These are phyloP conservation scores for Allium sativum DNA, from an alignment of 106 monocot species.

Conservation along the genomic window DNA sequence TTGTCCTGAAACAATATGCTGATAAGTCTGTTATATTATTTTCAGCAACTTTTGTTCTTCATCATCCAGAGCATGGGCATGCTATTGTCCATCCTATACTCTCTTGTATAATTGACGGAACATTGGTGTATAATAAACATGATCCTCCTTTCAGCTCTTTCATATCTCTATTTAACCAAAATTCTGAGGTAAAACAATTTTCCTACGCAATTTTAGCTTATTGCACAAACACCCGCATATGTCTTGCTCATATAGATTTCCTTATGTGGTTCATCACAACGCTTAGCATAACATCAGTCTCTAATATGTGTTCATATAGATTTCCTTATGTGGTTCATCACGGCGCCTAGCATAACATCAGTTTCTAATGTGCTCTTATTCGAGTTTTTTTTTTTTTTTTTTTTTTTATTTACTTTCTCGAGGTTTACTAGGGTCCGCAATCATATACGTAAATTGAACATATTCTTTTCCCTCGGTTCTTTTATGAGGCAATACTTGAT, in stretches of 20 bases:
- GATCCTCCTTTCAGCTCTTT: slow-evolving; percentile 82
- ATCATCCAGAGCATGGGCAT: slow-evolving; percentile 99
- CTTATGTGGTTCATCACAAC: neutral
- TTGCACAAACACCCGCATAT: neutral
- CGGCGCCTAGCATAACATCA: too few species aligned
- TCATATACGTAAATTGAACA: too few species aligned
- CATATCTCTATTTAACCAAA: slow-evolving; percentile 84
- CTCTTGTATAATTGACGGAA: slow-evolving; percentile 92
- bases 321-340: neutral
- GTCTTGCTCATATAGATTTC: neutral
- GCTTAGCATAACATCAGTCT: too few species aligned
- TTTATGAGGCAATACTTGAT: too few species aligned
- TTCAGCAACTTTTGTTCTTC: slow-evolving; percentile 85
- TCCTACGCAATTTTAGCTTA: neutral
- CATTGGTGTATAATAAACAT: slow-evolving; percentile 63
- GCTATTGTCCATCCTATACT: slow-evolving; percentile 95
- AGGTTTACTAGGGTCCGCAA: too few species aligned
- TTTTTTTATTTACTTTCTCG: too few species aligned
- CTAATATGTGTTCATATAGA: neutral
- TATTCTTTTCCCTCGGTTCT: too few species aligned
- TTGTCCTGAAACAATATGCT: slow-evolving; percentile 8
- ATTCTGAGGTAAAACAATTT: slow-evolving; percentile 48
- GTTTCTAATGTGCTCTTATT: too few species aligned
- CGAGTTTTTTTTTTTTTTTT: too few species aligned
- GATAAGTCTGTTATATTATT: slow-evolving; percentile 14